phyloP scores from a whole-genome alignment of 768 basidiomycete species.

The Xerocomellus intermedius region DNA sequence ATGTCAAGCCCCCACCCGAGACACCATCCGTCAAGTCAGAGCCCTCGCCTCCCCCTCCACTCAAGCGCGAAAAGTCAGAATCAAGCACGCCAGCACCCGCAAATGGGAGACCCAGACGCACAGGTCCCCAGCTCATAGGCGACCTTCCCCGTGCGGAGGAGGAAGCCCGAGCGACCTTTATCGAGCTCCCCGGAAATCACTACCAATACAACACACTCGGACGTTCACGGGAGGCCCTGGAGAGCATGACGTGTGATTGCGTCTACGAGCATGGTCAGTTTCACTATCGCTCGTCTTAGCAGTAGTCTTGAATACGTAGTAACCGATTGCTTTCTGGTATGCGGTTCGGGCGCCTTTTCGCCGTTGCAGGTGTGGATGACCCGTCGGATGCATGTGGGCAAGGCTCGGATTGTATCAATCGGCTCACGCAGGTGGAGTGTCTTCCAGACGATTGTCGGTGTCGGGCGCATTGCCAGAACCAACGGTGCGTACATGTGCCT shows the following conservation, averaged over 20 bases:
- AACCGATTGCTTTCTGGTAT: slow-evolving; percentile 16
- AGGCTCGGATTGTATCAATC: slow-evolving; percentile 92
- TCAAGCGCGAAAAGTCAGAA: slow-evolving; percentile 34
- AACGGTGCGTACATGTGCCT: slow-evolving; percentile 58
- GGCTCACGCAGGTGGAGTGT: slow-evolving; percentile 96
- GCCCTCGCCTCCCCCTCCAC: slow-evolving; percentile 29
- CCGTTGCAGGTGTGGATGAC: slow-evolving; percentile 53
- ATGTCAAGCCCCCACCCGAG: slow-evolving; percentile 26
- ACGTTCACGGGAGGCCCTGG: slow-evolving; percentile 81
- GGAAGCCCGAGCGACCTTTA: slow-evolving; percentile 70
- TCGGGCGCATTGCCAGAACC: slow-evolving; percentile 81
- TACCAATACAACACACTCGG: slow-evolving; percentile 89
- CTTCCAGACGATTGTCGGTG: slow-evolving; percentile 87
- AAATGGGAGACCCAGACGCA: slow-evolving; percentile 36
- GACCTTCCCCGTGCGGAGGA: slow-evolving; percentile 77
- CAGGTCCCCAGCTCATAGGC: slow-evolving; percentile 68
- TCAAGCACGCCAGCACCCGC: slow-evolving; percentile 37
- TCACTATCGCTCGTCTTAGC: slow-evolving; percentile 10
- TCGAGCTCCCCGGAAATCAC: slow-evolving; percentile 70
- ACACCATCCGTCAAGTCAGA: slow-evolving; percentile 31
- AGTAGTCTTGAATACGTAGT: slow-evolving; percentile 32
- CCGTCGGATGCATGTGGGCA: slow-evolving; percentile 76
- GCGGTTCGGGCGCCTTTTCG: slow-evolving; percentile 22
- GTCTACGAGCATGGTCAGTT: slow-evolving; percentile 73
- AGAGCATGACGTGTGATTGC: slow-evolving; percentile 97